Conservation (phyloP, 257 asterid species). For the Lithospermum erythrorhizon region DNA sequence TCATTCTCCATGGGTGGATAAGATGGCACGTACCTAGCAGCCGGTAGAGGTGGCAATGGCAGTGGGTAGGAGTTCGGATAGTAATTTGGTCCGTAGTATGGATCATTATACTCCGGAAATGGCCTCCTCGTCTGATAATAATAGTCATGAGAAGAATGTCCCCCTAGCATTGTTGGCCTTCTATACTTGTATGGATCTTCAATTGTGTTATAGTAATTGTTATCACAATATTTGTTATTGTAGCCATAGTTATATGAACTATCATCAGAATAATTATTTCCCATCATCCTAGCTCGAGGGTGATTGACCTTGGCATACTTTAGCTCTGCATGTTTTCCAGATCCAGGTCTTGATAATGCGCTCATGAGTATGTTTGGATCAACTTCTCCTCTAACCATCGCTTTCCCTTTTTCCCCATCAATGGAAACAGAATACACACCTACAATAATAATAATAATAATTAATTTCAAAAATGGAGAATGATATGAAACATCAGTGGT, state of each 20-base stretch:
- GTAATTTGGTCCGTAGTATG: background rate
- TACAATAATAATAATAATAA: constrained; percentile 7
- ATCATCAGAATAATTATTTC: constrained; percentile 1
- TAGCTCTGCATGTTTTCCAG: constrained; percentile 43
- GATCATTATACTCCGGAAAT: background rate
- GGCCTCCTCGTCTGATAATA: constrained; percentile 1
- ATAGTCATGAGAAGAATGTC: background rate
- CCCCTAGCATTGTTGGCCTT: constrained; percentile 16
- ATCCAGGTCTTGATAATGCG: constrained; percentile 35
- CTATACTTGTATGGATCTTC: constrained; percentile 12
- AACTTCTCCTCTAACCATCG: constrained; percentile 26
- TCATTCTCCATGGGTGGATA: background rate
- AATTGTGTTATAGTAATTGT: background rate
- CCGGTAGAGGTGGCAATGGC: background rate
- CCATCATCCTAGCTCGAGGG: constrained; percentile 14
- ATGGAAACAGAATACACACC: constrained; percentile 35
- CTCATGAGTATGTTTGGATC: constrained; percentile 36
- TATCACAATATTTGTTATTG: constrained; percentile 2
- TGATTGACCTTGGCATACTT: constrained; percentile 32
- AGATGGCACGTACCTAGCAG: constrained; percentile 1
- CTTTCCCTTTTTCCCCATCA: constrained; percentile 29
- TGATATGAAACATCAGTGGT: too few species aligned
- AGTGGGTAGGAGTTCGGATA: background rate
- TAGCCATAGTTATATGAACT: constrained; percentile 6
- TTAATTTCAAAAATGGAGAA: background rate